Evolutionary conservation across 176 grass and related monocot species (phyloP), one percentile per base, ranked within the genome.

Genomic region (Lolium rigidum): DNA sequence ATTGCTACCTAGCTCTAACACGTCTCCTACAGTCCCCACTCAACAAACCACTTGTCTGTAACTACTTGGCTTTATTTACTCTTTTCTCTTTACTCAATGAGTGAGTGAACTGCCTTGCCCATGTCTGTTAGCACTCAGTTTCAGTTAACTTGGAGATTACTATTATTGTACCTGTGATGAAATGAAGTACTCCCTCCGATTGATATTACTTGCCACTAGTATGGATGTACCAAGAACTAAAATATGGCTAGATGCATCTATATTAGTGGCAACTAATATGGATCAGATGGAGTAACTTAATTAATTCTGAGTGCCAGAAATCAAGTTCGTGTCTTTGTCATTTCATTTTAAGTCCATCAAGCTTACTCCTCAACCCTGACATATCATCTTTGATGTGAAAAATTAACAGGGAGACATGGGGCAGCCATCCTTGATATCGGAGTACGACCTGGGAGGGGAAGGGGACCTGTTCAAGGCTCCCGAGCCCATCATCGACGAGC

Each of bases 381-480:
- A 20, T 72, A 58, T 86, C 16, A 4, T 84, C 20, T 25, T 9
- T 24, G 7, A 28, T 74, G 12, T 14, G 15, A 74, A 74, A 74
- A 74, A 46, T 41, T 43, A 57, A 82, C 83, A 99, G 97, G 92
- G 82, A 18, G 77, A 74, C 52, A 89, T 94, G 86, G 77, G 74
- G 25, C 90, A 96, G 43, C 38, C 85, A 54, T 91, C 90, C 16
- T 70, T 91, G 62, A 49, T 99, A 43, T 93, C 92, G 47, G 94
- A 91, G 58, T 99, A 99, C 77, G 89, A 97, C 67, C 85, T 99
- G 56, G 97, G 97, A 75, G 97, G 26, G 26, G 26, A 97, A 80
- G 89, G 97, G 12, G 97, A 99, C 86, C 87, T 99, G 51, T 99
- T 99, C 85, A 94, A 92, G 85, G 97, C 94, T 26, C 97, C 94